A percentile compares a stretch with the other conserved stretches of the same genome.
These are phyloP conservation scores for Pythium aquatile DNA, from an alignment of 352 stramenopile genomes.

Conservation along the genomic window DNA sequence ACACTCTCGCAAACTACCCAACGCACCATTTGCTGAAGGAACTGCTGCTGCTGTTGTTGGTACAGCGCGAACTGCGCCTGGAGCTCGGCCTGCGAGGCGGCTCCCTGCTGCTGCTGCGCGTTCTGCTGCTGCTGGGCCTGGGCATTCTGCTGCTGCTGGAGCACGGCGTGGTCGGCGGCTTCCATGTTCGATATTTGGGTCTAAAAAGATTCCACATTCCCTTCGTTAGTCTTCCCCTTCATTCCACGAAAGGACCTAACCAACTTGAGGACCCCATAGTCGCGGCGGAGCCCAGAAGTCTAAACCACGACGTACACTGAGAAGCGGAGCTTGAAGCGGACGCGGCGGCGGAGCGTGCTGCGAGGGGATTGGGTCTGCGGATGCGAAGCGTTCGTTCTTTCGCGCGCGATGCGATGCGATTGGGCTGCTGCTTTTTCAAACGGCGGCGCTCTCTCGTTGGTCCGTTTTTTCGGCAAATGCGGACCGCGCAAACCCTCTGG, in stretches of 20 bases:
- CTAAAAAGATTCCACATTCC: slow-evolving; percentile 5
- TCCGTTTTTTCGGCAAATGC: slow-evolving; percentile 48
- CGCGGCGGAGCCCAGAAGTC: neutral
- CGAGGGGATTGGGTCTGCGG: neutral
- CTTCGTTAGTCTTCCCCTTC: neutral
- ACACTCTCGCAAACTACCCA: slow-evolving; percentile 1
- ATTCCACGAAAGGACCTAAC: neutral
- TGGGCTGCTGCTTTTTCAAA: slow-evolving; percentile 31
- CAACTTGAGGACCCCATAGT: neutral
- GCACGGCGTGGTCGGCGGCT: slow-evolving; percentile 28
- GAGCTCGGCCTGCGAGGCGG: slow-evolving; percentile 26
- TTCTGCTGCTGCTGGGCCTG: slow-evolving; percentile 21
- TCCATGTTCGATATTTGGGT: slow-evolving; percentile 24
- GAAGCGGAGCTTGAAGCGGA: neutral
- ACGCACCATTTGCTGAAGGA: slow-evolving; percentile 76
- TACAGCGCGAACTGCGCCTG: slow-evolving; percentile 68
- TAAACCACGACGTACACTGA: neutral
- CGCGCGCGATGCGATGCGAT: slow-evolving; percentile 24
- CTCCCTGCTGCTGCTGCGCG: slow-evolving; percentile 10
- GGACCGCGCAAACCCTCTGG: slow-evolving; percentile 10
- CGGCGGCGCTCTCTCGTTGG: slow-evolving; percentile 34
- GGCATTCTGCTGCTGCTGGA: slow-evolving; percentile 18
- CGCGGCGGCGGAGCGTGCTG: neutral
- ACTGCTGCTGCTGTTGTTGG: slow-evolving; percentile 76
- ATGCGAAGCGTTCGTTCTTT: slow-evolving; percentile 12